Evolutionary conservation across 2,329 filamentous ascomycete genomes (phyloP).

Genomic region (Fusarium piperis): DNA sequence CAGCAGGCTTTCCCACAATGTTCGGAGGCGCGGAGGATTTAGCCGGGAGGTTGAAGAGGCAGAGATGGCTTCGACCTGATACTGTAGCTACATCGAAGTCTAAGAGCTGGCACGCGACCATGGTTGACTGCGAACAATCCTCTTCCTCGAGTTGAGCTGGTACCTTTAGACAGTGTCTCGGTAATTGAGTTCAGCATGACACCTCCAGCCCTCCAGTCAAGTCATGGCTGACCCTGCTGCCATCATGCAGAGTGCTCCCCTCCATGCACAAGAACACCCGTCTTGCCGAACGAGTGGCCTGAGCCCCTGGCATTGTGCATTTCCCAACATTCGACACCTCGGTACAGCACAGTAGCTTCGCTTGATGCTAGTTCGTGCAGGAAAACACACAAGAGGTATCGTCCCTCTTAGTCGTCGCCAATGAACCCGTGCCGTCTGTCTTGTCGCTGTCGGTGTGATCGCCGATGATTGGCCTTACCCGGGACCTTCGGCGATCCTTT

Average conservation of each 20-base stretch:
- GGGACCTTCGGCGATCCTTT: constrained; percentile 12
- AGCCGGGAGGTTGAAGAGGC: neutral
- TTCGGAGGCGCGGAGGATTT: neutral
- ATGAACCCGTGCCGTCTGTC: constrained; percentile 7
- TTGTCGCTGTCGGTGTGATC: neutral
- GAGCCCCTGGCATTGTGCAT: constrained; percentile 33
- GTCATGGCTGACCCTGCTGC: constrained; percentile 6
- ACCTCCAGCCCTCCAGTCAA: constrained; percentile 14
- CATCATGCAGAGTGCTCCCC: neutral
- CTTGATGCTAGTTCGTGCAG: constrained; percentile 25
- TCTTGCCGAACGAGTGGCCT: constrained; percentile 38
- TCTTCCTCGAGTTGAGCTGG: neutral
- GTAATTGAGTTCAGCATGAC: constrained; percentile 4
- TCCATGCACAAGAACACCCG: constrained; percentile 5
- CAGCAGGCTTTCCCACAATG: constrained; percentile 20
- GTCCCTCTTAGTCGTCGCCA: constrained; percentile 15
- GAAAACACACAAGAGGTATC: constrained; percentile 15
- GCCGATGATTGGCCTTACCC: constrained; percentile 28
- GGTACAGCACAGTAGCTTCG: constrained; percentile 3
- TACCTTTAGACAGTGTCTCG: neutral
- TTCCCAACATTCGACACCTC: constrained; percentile 23
- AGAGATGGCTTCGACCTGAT: constrained; percentile 5
- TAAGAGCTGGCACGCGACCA: neutral
- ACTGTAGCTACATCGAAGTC: neutral
- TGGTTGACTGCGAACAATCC: neutral